Base-by-base conservation (phyloP, 768 basidiomycete species). In the Suillus discolor region DNA sequence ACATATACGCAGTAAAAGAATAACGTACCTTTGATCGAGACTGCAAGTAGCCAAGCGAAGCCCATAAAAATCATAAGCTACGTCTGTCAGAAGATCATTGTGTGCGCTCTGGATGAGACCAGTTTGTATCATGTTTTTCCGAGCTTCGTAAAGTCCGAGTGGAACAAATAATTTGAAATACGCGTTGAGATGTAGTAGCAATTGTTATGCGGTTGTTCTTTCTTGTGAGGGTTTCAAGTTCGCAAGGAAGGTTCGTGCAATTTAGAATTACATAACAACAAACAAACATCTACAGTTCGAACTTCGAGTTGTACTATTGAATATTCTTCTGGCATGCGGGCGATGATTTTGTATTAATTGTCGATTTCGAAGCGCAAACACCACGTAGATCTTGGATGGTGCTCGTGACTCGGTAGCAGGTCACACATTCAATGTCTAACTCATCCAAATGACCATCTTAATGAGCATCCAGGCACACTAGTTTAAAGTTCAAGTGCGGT, bases 41-140 rank as follows among this genome's bases (percentile, higher is more conserved):
- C 91, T 86, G 71, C 90, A 92, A 0, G 93, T 93, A 11, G 92
- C 93, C 42, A 95, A 82, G 62, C 85, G 83, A 20, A 89, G 83
- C 4, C 96, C 96, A 74, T 97, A 97, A 76, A 91, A 96, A 73
- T 97, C 94, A 73, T 96, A 97, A 15, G 89, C 85, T 63, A 92
- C 86, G 79, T 96, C 95, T 0, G 93, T 94, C 38, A 94, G 83
- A 34, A 94, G 85, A 75, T 94, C 93, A 62, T 80, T 84, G 77
- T 95, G 93, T 6, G 90, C 91, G 69, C 86, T 90, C 64, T 84
- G 86, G 67, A 94, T 90, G 16, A 94, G 81, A 11, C 90, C 90
- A 6, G 91, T 91, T 77, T 94, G 92, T 59, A 93, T 87, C 89
- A 93, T 91, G 23, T 9, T 54, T 31, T 16, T 53, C 51, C 28